Base-by-base conservation (phyloP, 2,329 filamentous ascomycete genomes). In the Hypoxylon sp. region DNA sequence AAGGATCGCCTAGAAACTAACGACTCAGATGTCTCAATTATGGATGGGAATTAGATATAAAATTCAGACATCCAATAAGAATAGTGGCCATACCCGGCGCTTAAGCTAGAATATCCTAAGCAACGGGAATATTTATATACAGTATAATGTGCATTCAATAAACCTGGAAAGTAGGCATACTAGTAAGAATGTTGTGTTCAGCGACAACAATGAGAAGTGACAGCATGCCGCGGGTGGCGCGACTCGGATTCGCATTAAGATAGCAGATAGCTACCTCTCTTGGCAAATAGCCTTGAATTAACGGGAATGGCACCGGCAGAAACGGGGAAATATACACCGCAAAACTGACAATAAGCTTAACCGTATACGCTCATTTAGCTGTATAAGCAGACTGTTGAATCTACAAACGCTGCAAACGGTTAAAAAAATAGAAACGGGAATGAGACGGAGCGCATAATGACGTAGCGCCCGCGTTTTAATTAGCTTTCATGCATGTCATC, bases 371-470 rank as follows among this genome's bases (percentile, higher is more conserved):
- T 2, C 35, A 37, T 37, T 42, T 42, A n/a, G 14, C 37, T 17
- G n/a, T 44, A 5, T 3, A 11, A 44, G 22, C 9, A 17, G 44
- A 51, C 33, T 22, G 35, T 24, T 19, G 13, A 8, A 52, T 8
- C 35, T 48, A 51, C 22, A n/a, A 44, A 47, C n/a, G 17, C n/a
- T 22, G 19, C 19, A 22, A 22, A 22, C 19, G 19, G 19, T 22
- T 42, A 53, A 55, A 29, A 35, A 33, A 35, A 53, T 64, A 39
- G 54, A n/a, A 55, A 57, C 17, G 17, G 61, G 19, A 10, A 47
- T 11, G 11, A 66, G 59, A 59, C 58, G 58, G 29, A 31, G 62
- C 17, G 35, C 35, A 51, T 63, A 59, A 66, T 69, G 66, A 69
- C 63, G 62, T 66, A 63, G 53, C 31, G 31, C 13, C 48, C 46